Base-by-base conservation (phyloP, 139 green algal genomes). In the Micractinium conductrix region DNA sequence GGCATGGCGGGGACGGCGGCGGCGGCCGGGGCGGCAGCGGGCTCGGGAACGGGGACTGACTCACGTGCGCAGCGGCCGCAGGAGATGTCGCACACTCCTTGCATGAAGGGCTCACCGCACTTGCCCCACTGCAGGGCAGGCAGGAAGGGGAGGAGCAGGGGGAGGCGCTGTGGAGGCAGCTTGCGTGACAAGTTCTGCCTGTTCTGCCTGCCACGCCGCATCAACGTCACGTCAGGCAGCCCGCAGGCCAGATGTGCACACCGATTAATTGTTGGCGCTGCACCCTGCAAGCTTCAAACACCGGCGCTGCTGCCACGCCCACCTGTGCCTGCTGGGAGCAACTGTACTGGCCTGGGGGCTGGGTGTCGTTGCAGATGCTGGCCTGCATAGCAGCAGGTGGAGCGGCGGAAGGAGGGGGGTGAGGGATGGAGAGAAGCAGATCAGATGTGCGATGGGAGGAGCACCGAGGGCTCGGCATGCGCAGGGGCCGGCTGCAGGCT, bases 321-420 rank as follows among this genome's bases (percentile, higher is more conserved):
- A 72, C 65, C 65, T 19, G n/a, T 37, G 74, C 72, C 69, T 90
- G 86, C 60, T 90, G 81, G 33, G n/a, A 7, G 81, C 86, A 90
- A 1, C 33, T 85, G 80, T 82, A 89, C 19, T 58, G 16, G 58
- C 78, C 78, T 4, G 58, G 55, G 19, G 83, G 48, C 26, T 58
- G 76, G 19, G 65, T 37, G 70, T 87, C 83, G 16, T 9, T 65
- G 74, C 83, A 87, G 53, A 8, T 60, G 35, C 33, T 33, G 9
- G 58, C n/a, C n/a, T n/a, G n/a, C n/a, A n/a, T n/a, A n/a, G n/a
- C n/a, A n/a, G n/a, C n/a, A n/a, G n/a, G n/a, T n/a, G n/a, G n/a
- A n/a, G n/a, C n/a, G n/a, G n/a, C n/a, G n/a, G n/a, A n/a, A n/a
- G n/a, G n/a, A n/a, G n/a, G n/a, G n/a, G n/a, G n/a, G n/a, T n/a